phyloP scores from a whole-genome alignment of 2,329 filamentous ascomycete species.

The Botrytis aclada region DNA sequence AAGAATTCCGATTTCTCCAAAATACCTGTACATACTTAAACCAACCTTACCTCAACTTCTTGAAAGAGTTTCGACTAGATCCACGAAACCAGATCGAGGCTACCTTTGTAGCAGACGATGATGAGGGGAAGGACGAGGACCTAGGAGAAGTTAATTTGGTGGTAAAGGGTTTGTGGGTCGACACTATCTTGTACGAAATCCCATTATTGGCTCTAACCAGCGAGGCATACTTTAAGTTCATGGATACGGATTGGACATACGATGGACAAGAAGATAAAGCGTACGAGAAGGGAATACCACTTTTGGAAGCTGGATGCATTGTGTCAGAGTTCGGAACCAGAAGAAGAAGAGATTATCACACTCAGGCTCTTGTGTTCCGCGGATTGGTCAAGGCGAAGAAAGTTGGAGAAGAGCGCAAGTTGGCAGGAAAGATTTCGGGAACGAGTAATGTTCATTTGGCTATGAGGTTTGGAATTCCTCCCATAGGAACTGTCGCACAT shows the following conservation, averaged over 20 bases:
- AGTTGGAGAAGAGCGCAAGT: constrained; percentile 62
- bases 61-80: constrained; percentile 76
- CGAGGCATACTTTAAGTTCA: constrained; percentile 96
- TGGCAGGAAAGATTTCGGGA: constrained; percentile 72
- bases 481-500: constrained; percentile 88
- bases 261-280: constrained; percentile 83
- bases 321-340: constrained; percentile 94
- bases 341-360: constrained; percentile 87
- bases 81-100: constrained; percentile 77
- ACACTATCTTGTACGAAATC: constrained; percentile 97
- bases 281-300: constrained; percentile 70
- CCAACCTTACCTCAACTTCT: constrained; percentile 72
- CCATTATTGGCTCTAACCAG: constrained; percentile 87
- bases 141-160: constrained; percentile 73
- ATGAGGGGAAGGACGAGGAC: constrained; percentile 62
- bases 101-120: constrained; percentile 48
- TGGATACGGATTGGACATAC: constrained; percentile 89
- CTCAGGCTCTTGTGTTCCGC: constrained; percentile 85
- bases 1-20: constrained; percentile 78
- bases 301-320: constrained; percentile 79
- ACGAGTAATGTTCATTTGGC: constrained; percentile 97
- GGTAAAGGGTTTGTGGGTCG: constrained; percentile 81
- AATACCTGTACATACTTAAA: constrained; percentile 78
- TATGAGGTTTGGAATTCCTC: constrained; percentile 82
- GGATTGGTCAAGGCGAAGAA: constrained; percentile 78